Evolutionary conservation across 2,329 filamentous ascomycete genomes (phyloP), one percentile per base, ranked within the genome.

Genomic region (Penicillium sp.): DNA sequence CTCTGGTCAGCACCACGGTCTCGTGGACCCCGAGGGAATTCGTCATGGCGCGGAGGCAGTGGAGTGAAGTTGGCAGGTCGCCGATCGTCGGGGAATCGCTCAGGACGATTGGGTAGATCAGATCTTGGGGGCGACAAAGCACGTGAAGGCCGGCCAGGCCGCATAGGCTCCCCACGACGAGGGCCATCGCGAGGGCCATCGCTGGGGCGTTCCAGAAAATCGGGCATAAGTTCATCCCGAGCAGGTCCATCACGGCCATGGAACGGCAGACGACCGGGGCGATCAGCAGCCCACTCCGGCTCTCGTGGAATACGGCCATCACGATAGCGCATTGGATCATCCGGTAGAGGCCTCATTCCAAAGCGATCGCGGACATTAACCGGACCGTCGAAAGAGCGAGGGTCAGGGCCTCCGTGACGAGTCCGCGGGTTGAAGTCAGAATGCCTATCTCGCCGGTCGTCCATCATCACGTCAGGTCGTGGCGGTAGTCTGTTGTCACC

Each of bases 1-100:
- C 64, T 63, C 11, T 62, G 55, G 31, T 73, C 65, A 22, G 56
- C 49, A 46, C 46, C 56, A 37, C 74, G 68, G 42, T 71, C 71
- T 46, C 77, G 74, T 43, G 79, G 79, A 13, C 77, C 78, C 16
- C 74, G 75, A 5, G 79, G 79, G 36, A 77, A 69, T 40, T 71
- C 69, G 13, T 73, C 76, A 51, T 68, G 69, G 29, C 62, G 67
- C 36, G 61, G 47, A 45, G 58, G 54, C 11, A 55, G 54, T 22
- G 55, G 54, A 22, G 52, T 23, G 28, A 65, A 61, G 37, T 53
- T 61, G n/a, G 50, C 49, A 40, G 60, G 44, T 44, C 67, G 62
- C 41, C 66, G 66, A 41, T 69, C 68, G 42, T 69, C 63, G 16
- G 60, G 59, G 36, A 66, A 65, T 11, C 69, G 61, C 35, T 73